Evolutionary conservation across 1,284 basidiomycete species (phyloP), one percentile per base, ranked within the genome.

Genomic region (Malassezia equina): DNA sequence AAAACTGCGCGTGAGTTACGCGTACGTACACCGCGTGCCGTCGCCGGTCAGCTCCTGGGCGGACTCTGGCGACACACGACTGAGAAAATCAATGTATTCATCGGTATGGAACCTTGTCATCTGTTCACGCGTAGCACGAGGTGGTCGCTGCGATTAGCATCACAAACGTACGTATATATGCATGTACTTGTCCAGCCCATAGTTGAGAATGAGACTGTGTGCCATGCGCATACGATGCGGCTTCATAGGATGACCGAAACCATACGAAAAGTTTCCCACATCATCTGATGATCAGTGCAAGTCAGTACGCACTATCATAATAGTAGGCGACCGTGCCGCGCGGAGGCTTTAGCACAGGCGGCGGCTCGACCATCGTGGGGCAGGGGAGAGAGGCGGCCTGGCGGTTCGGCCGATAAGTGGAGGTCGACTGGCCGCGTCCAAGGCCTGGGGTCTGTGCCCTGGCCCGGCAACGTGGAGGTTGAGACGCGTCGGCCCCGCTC

Each of bases 51-150:
- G 77, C 47, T 68, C 63, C 44, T 60, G 59, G 2, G 69, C 71
- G 3, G 59, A 62, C 49, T 74, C 71, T 0, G 90, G 90, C 0
- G 86, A 87, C 31, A 96, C 90, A 46, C 83, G 82, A 53, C 82
- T 81, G 25, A 98, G 78, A 65, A 96, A 91, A 66, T 95, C 83
- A 60, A 98, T 82, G 76, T 95, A 96, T 79, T 98, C 93, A 78
- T 98, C 93, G 11, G 91, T 93, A 76, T 98, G 94, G 75, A 98
- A 98, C 17, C 84, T 78, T 4, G 88, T 86, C 86, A 98, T 88
- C 45, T 84, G 81, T 67, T 86, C 83, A 11, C 85, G 82, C 0
- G 84, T 82, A 1, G 90, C 86, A 36, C 89, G 81, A 71, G 82
- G 83, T 1, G 94, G 85, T 67, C 82, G 82, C 88, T 90, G 71